A percentile compares a stretch with the other conserved stretches of the same genome.
Conservation (phyloP, 768 basidiomycete species). For the Suillus ampliporus region DNA sequence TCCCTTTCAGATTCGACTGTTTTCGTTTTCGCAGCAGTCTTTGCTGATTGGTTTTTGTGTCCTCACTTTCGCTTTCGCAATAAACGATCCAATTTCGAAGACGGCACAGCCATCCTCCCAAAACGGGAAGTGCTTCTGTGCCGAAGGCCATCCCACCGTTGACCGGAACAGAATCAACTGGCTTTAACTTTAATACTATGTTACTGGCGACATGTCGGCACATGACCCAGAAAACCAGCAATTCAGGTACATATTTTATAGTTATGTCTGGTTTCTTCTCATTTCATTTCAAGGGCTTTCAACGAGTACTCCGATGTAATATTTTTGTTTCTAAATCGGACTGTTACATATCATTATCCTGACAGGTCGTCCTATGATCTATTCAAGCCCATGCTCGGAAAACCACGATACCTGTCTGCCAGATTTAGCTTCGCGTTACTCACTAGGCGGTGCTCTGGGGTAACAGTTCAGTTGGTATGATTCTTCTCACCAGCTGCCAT, state of each 20-base stretch:
- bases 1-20: no score
- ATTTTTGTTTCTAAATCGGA: slow-evolving; percentile 1
- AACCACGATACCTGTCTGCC: slow-evolving; percentile 74
- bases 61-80: no score
- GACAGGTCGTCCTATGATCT: slow-evolving; percentile 68
- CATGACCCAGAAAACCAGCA: slow-evolving; percentile 73
- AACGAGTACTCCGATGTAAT: slow-evolving; percentile 66
- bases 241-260: slow-evolving; percentile 50
- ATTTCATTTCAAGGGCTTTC: slow-evolving; percentile 50
- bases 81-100: no score
- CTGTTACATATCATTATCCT: slow-evolving; percentile 11
- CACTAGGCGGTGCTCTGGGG: slow-evolving; percentile 58
- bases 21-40: no score
- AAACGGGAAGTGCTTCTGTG: no score
- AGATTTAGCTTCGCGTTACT: slow-evolving; percentile 65
- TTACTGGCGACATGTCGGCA: slow-evolving; percentile 76
- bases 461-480: slow-evolving; percentile 54
- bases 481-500: not conserved
- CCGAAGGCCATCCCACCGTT: slow-evolving; percentile 72
- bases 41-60: no score
- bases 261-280: not conserved
- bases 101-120: no score
- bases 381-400: slow-evolving; percentile 61
- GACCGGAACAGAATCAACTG: slow-evolving; percentile 61
- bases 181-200: slow-evolving; percentile 68